Conservation (phyloP, 78 protist genomes). For the Guillardia theta region DNA sequence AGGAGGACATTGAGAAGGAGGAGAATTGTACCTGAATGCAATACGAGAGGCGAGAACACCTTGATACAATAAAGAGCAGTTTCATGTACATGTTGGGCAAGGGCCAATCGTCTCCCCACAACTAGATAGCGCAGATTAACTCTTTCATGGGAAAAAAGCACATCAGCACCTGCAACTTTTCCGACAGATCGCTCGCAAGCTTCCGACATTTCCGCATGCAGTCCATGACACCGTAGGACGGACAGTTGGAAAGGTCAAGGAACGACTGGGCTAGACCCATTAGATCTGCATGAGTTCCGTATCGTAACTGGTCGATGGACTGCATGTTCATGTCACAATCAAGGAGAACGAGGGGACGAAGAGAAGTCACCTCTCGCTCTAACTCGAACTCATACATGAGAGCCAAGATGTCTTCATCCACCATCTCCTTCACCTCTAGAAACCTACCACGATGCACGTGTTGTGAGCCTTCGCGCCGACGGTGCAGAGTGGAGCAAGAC, state of each 20-base stretch:
- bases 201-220: neutral
- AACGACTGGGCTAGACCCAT: neutral
- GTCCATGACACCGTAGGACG: neutral
- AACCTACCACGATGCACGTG: neutral
- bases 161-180: neutral
- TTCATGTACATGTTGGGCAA: constrained; percentile 22
- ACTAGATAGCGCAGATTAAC: neutral
- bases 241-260: neutral
- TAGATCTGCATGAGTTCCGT: neutral
- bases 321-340: neutral
- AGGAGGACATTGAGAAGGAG: neutral
- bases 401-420: neutral
- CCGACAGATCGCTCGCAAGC: neutral
- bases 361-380: neutral
- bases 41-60: constrained; percentile 22
- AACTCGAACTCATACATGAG: neutral
- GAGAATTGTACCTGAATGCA: neutral
- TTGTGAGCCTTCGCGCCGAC: neutral
- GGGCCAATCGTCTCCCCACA: neutral
- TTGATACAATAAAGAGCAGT: neutral
- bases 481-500: neutral
- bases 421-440: constrained; percentile 9
- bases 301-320: neutral
- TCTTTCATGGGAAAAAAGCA: neutral
- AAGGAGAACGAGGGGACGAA: no score